These are phyloP conservation scores for Quercus mongolica DNA, from an alignment of 306 rosid species.

Conservation along the genomic window DNA sequence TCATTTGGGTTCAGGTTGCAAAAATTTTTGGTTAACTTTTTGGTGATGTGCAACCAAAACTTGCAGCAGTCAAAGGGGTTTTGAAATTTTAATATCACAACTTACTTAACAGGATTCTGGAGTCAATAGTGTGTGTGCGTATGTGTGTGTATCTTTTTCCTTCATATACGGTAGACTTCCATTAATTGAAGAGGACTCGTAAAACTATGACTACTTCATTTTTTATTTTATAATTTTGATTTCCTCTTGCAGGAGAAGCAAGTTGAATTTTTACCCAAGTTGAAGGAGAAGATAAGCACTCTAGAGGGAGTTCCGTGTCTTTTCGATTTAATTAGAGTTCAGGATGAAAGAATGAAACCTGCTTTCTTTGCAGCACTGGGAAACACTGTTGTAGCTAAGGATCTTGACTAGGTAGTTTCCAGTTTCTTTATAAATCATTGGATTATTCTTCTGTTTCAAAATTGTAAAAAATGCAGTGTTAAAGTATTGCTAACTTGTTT, in stretches of 20 bases:
- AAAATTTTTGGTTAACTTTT: not conserved
- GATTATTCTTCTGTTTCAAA: not conserved
- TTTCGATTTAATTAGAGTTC: slow-evolving; percentile 62
- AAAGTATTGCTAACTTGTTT: not conserved
- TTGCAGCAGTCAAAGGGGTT: not conserved
- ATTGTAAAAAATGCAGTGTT: not conserved
- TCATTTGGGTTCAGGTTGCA: not conserved
- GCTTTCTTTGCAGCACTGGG: slow-evolving; percentile 79
- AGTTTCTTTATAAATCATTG: not conserved
- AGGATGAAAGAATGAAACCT: slow-evolving; percentile 80
- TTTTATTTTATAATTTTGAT: not conserved
- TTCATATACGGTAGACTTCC: not conserved
- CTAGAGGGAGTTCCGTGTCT: slow-evolving; percentile 70
- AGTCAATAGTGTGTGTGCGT: not conserved
- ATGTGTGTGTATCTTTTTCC: not conserved
- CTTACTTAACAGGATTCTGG: not conserved
- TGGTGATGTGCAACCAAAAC: not conserved
- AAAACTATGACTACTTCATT: not conserved
- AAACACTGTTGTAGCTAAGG: slow-evolving; percentile 81
- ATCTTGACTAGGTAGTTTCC: slow-evolving; percentile 78
- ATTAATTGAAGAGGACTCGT: not conserved
- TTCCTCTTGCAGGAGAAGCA: slow-evolving; percentile 72
- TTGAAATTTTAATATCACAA: not conserved
- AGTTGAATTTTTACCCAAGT: slow-evolving; percentile 52
- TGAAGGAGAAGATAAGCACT: slow-evolving; percentile 57